phyloP scores from a whole-genome alignment of 306 rosid species.

The Ceratonia siliqua region DNA sequence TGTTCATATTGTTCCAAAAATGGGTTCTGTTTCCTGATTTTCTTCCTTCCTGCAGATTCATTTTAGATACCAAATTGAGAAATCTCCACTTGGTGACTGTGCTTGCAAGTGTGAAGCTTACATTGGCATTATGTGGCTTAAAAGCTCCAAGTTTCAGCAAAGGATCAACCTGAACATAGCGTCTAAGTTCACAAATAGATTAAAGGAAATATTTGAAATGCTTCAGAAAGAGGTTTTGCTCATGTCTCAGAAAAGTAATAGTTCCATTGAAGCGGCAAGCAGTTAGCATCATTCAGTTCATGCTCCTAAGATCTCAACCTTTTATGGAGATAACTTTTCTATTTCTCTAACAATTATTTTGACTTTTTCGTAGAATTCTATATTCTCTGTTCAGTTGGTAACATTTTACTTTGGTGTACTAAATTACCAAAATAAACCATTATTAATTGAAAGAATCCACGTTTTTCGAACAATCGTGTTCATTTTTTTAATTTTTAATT shows the following conservation, averaged over 20 bases:
- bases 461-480: too few species aligned
- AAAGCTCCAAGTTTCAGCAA: constrained; percentile 61
- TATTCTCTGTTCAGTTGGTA: background rate
- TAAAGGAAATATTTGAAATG: constrained; percentile 57
- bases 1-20: constrained; percentile 4
- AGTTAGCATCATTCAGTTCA: background rate
- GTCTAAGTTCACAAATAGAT: constrained; percentile 47
- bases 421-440: background rate
- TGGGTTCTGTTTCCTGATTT: background rate
- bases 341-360: background rate
- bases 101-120: constrained; percentile 65
- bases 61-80: constrained; percentile 64
- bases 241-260: constrained; percentile 23
- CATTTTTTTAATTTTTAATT: too few species aligned
- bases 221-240: constrained; percentile 62
- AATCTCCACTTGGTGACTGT: constrained; percentile 44
- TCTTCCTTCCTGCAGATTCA: constrained; percentile 51
- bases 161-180: constrained; percentile 62
- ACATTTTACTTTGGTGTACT: too few species aligned
- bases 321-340: background rate
- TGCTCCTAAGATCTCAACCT: background rate
- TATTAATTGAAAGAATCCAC: background rate
- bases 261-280: background rate
- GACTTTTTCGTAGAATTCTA: background rate
- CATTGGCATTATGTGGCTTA: constrained; percentile 61